Evolutionary conservation across 73 alveolate genomes (phyloP).

Genomic region (Paramecium biaurelia): DNA sequence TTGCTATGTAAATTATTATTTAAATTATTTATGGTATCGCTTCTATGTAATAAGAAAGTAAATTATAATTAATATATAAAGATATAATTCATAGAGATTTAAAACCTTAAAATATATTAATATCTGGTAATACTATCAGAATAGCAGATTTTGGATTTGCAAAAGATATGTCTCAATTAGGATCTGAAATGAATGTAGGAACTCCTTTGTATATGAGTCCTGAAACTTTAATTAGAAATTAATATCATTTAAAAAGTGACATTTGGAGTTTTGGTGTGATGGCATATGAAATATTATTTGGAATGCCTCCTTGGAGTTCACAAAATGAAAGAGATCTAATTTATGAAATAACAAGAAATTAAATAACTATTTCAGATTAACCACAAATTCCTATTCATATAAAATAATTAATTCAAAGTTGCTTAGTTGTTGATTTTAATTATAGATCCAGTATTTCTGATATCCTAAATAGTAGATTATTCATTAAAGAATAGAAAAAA

Average conservation of each 20-base stretch:
- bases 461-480: not conserved
- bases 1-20: not conserved
- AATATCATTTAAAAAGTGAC: constrained; percentile 79
- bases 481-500: not conserved
- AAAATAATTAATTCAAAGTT: not conserved
- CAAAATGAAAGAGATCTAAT: constrained; percentile 59
- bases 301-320: constrained; percentile 77
- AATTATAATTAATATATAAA: not conserved
- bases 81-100: constrained; percentile 68
- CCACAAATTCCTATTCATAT: not conserved
- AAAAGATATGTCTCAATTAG: not conserved
- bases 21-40: constrained; percentile 22
- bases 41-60: constrained; percentile 22
- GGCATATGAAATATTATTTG: constrained; percentile 82
- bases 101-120: constrained; percentile 60
- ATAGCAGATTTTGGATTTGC: constrained; percentile 65
- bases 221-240: constrained; percentile 72
- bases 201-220: constrained; percentile 88
- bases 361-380: not conserved
- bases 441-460: not conserved
- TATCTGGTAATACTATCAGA: constrained; percentile 9
- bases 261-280: constrained; percentile 86
- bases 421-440: not conserved
- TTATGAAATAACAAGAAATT: not conserved
- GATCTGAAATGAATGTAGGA: constrained; percentile 77